Evolutionary conservation across 2,329 filamentous ascomycete species (phyloP), one percentile per base, ranked within the genome.

Genomic region (Daldinia sp.): DNA sequence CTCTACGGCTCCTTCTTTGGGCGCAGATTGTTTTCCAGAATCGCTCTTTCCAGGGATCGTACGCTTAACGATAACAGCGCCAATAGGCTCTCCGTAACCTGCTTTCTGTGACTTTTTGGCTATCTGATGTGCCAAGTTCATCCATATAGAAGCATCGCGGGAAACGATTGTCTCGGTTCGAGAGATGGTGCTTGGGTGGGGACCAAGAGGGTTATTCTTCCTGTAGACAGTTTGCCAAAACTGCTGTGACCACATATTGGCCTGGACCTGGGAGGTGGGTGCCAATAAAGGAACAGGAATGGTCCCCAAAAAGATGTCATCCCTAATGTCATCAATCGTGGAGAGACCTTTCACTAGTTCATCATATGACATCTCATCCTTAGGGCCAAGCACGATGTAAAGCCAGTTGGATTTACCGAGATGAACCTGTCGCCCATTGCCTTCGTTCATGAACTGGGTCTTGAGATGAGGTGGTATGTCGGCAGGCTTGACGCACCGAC

Each of bases 191-290:
- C 89, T 89, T 68, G 93, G 93, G 77, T 97, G 93, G 18, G 93
- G 93, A 3, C 93, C 93, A 66, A 94, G 92, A 1, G 93, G 93
- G 76, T 96, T 96, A 72, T 92, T 94, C 82, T 94, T 94, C 71
- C 93, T 91, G 81, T 96, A 97, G 55, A 94, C 88, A 1, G 90
- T 92, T 12, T 93, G 93, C 93, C 93, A 97, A 79, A 93, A 95
- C 73, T 90, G 86, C 37, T 87, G 83, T 28, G 89, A 91, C 92
- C 92, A 96, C 77, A 88, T 83, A 28, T 87, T 87, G 7, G 93
- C 92, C 78, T 95, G 92, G 42, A 90, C 85, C 72, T 90, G 87
- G 3, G 92, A 94, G 4, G 90, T 93, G 1, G 93, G 93, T 26
- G 92, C 86, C 50, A 93, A 82, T 28, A 91, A 82, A 6, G 93